Conservation (phyloP, 306 rosid species). For the Acmispon strigosus region DNA sequence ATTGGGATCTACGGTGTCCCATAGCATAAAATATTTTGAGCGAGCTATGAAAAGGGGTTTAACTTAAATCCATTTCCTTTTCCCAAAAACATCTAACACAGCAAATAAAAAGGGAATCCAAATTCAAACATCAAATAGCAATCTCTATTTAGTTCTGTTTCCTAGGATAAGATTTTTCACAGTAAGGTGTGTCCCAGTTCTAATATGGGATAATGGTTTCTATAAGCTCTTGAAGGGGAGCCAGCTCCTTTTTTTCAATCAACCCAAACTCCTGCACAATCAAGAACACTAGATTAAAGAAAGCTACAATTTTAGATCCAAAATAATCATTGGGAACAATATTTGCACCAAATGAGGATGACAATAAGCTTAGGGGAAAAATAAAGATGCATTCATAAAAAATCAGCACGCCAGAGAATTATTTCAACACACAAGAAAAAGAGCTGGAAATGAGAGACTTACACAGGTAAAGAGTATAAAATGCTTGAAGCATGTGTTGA, state of each 20-base stretch:
- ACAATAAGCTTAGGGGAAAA: neutral
- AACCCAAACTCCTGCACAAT: slow-evolving; percentile 83
- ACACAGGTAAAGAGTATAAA: slow-evolving; percentile 95
- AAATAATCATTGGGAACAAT: neutral
- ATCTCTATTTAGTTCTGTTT: slow-evolving; percentile 19
- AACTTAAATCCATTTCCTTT: slow-evolving; percentile 15
- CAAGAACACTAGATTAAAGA: neutral
- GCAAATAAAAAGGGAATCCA: slow-evolving; percentile 24
- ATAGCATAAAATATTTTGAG: neutral
- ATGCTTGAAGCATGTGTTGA: slow-evolving; percentile 99
- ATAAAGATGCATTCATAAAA: neutral
- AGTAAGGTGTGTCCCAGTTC: slow-evolving; percentile 27
- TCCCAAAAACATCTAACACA: slow-evolving; percentile 20
- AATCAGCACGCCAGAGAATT: neutral
- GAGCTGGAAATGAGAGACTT: slow-evolving; percentile 30
- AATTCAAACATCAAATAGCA: slow-evolving; percentile 27
- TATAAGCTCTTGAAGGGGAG: slow-evolving; percentile 98
- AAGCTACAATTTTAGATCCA: neutral
- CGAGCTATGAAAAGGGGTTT: neutral
- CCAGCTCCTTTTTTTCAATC: slow-evolving; percentile 96
- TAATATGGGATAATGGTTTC: slow-evolving; percentile 86
- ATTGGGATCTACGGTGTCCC: slow-evolving; percentile 11
- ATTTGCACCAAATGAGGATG: slow-evolving; percentile 2
- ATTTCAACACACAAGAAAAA: neutral
- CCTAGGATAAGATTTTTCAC: slow-evolving; percentile 24